These are phyloP conservation scores for Pisolithus marmoratus DNA, from an alignment of 768 basidiomycete genomes.

Conservation along the genomic window DNA sequence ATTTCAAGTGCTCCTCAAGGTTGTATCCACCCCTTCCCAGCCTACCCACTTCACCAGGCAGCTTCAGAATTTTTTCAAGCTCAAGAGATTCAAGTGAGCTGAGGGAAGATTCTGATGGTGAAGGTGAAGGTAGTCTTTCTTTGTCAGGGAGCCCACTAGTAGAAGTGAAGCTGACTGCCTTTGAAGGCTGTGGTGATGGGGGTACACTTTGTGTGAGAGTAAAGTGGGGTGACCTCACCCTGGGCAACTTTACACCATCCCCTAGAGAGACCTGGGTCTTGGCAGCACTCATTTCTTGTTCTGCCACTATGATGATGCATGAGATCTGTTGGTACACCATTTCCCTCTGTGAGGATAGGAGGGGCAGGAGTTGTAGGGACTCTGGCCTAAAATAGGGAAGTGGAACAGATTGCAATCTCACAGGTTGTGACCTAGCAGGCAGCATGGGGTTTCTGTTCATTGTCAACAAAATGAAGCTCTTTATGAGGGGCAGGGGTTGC, in stretches of 20 bases:
- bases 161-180: background rate
- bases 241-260: background rate
- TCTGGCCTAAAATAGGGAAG: background rate
- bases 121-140: background rate
- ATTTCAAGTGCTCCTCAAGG: background rate
- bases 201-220: background rate
- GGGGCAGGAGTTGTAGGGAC: background rate
- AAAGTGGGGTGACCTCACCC: background rate
- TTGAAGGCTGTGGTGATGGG: background rate
- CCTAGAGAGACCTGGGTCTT: background rate
- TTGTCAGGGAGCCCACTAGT: background rate
- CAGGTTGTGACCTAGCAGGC: too few species aligned
- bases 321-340: background rate
- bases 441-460: too few species aligned
- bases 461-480: too few species aligned
- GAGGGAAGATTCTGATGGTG: background rate
- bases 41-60: background rate
- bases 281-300: background rate
- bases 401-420: background rate
- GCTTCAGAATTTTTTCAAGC: background rate
- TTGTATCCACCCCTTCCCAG: background rate
- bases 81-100: background rate
- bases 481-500: too few species aligned
- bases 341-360: background rate
- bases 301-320: background rate